A percentile compares a stretch with the other conserved stretches of the same genome.
These are phyloP conservation scores for Kwoniella shandongensis DNA, from an alignment of 768 basidiomycete species.

Conservation along the genomic window DNA sequence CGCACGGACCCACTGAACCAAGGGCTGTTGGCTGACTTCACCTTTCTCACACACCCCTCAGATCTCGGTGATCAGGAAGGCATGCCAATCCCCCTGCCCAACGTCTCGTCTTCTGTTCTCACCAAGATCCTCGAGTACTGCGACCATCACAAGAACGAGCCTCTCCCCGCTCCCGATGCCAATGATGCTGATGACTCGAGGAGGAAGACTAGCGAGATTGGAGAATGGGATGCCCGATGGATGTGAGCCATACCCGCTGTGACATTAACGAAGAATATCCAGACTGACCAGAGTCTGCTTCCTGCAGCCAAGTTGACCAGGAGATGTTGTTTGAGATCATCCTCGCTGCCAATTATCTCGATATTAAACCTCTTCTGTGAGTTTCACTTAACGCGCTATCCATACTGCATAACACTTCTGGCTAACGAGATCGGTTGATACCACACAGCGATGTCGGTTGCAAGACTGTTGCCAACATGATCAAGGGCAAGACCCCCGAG, in stretches of 20 bases:
- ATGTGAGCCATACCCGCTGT: conserved; percentile 15
- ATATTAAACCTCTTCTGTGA: conserved; percentile 96
- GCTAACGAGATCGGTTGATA: conserved; percentile 12
- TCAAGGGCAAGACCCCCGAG: conserved; percentile 99
- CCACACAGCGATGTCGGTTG: conserved; percentile 44
- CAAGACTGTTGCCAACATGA: conserved; percentile 81
- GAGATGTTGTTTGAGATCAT: conserved; percentile 99
- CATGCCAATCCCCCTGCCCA: conserved; percentile 42
- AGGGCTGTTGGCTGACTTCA: too few relatives aligned
- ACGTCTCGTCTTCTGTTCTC: conserved; percentile 49
- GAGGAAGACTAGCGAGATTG: conserved; percentile 97
- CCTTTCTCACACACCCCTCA: conserved; percentile 12
- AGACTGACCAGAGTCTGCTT: not conserved
- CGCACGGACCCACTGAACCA: too few relatives aligned
- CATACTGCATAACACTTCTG: not conserved
- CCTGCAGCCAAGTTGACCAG: conserved; percentile 70
- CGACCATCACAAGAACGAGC: conserved; percentile 96
- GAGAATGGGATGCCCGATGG: conserved; percentile 93
- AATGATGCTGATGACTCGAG: conserved; percentile 79
- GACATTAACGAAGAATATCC: not conserved
- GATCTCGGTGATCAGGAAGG: conserved; percentile 44
- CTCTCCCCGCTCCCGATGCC: conserved; percentile 70
- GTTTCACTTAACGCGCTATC: conserved; percentile 46
- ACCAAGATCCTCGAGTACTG: conserved; percentile 94
- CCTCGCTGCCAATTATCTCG: conserved; percentile 98